phyloP scores from a whole-genome alignment of 1,284 basidiomycete species.

The Microstroma glucosiphilum region DNA sequence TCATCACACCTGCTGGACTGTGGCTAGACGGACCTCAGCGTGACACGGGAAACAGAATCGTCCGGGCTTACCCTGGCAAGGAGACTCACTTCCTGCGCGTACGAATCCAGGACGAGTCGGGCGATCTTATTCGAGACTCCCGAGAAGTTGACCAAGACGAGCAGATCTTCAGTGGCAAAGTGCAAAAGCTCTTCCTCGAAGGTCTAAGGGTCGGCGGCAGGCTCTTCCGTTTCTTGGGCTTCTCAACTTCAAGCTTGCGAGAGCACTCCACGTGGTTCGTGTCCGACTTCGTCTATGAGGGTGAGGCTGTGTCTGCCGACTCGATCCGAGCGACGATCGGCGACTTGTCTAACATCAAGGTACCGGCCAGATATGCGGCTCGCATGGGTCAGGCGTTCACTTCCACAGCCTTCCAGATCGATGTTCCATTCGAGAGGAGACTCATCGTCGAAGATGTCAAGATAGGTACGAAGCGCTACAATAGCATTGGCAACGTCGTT shows the following conservation, averaged over 20 bases:
- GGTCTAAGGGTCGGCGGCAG: slow-evolving; percentile 67
- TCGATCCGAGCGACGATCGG: slow-evolving; percentile 23
- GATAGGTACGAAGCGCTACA: slow-evolving; percentile 54
- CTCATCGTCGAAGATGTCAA: slow-evolving; percentile 44
- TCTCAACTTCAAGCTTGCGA: slow-evolving; percentile 65
- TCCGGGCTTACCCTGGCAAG: slow-evolving; percentile 21
- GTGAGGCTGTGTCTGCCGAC: slow-evolving; percentile 51
- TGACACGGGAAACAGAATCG: slow-evolving; percentile 8
- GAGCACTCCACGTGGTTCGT: slow-evolving; percentile 73
- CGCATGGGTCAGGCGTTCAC: slow-evolving; percentile 6
- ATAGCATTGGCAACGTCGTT: slow-evolving; percentile 56
- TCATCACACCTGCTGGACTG: slow-evolving; percentile 66
- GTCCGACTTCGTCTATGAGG: slow-evolving; percentile 58
- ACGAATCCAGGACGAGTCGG: slow-evolving; percentile 70
- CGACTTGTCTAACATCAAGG: slow-evolving; percentile 18
- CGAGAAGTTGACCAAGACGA: slow-evolving; percentile 49
- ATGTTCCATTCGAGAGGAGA: background rate
- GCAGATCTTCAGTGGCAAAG: slow-evolving; percentile 61
- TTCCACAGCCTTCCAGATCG: background rate
- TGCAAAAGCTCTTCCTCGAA: slow-evolving; percentile 61
- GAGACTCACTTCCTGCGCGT: slow-evolving; percentile 65
- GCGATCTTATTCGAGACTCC: slow-evolving; percentile 61
- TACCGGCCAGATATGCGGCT: slow-evolving; percentile 8
- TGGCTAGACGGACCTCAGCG: slow-evolving; percentile 59
- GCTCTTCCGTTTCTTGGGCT: slow-evolving; percentile 66